Base-by-base conservation (phyloP, 306 rosid species). In the Fagus sylvatica region DNA sequence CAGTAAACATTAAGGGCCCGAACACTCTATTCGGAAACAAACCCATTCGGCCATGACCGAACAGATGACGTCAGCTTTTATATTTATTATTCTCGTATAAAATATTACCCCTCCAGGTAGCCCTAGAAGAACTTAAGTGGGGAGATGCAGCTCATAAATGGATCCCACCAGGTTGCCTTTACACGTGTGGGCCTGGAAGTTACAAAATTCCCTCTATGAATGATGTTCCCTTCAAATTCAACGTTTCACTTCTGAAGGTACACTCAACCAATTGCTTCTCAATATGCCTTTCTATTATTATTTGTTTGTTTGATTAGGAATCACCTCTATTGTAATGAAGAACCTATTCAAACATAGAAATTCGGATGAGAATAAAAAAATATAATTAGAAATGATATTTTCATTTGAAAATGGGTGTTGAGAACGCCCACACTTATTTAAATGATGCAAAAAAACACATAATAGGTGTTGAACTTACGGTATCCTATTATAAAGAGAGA, bases 51-150 rank as follows among this genome's bases (percentile, higher is more conserved):
- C n/a, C n/a, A n/a, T n/a, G n/a, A n/a, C n/a, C n/a, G n/a, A n/a
- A n/a, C n/a, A n/a, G n/a, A n/a, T n/a, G n/a, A n/a, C n/a, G n/a
- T n/a, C n/a, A n/a, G n/a, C n/a, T n/a, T n/a, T n/a, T n/a, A n/a
- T n/a, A n/a, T n/a, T n/a, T n/a, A n/a, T n/a, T n/a, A n/a, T n/a
- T n/a, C n/a, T n/a, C n/a, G n/a, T n/a, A n/a, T n/a, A n/a, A n/a
- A n/a, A n/a, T n/a, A n/a, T n/a, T n/a, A n/a, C n/a, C n/a, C n/a
- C n/a, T n/a, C n/a, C n/a, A n/a, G 98, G 90, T 82, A 41, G 97
- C 97, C 57, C 82, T 94, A 62, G 97, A 94, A 85, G 98, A 94
- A 72, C 92, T 94, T 30, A 94, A 94, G 81, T 90, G 98, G 98
- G 98, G 98, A 59, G 98, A 94, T 86, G 84, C 82, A 77, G 97